Evolutionary conservation across 1,284 basidiomycete genomes (phyloP), one percentile per base, ranked within the genome.

Genomic region (Athelia sp.): DNA sequence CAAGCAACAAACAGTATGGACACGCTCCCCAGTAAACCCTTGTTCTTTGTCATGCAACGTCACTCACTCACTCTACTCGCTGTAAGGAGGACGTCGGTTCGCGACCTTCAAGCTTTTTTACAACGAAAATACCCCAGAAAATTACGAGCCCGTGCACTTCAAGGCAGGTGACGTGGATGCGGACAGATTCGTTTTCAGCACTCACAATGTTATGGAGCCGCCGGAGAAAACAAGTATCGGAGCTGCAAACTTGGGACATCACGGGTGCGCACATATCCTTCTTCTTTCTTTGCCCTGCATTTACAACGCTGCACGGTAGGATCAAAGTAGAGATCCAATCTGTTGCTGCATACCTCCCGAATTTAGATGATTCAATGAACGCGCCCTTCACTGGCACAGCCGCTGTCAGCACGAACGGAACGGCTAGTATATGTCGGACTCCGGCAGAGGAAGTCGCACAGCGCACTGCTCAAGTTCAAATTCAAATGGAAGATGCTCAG

Each of bases 101-200:
- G 87, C 87, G 19, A 87, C 84, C n/a, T 87, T 92, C 69, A 92
- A 92, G 60, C 67, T 89, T 14, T 87, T 86, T 58, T 93, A 90
- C 61, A 83, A 81, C 18, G 81, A 87, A 36, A 72, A 81, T 18
- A 84, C 88, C 4, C 90, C 90, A 0, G 68, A 74, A 4, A 81
- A 87, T 47, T 90, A 90, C 54, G 87, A 90, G 61, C 88, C 88
- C 3, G 84, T 83, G 0, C 72, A 84, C 62, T 90, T 90, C 59
- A 75, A 76, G 48, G 66, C 84, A 6, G 87, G 82, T 0, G 84
- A 90, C 59, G 66, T 67, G 10, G 72, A 82, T 14, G 79, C 76
- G 52, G 83, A 90, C 58, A 84, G 72, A 52, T 90, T 85, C 81
- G 84, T 79, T 58, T 87, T 90, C 58, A 80, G 83, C 59, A 90